Evolutionary conservation across 1,139 yeast genomes (phyloP).

Genomic region (Nadsonia commutata): DNA sequence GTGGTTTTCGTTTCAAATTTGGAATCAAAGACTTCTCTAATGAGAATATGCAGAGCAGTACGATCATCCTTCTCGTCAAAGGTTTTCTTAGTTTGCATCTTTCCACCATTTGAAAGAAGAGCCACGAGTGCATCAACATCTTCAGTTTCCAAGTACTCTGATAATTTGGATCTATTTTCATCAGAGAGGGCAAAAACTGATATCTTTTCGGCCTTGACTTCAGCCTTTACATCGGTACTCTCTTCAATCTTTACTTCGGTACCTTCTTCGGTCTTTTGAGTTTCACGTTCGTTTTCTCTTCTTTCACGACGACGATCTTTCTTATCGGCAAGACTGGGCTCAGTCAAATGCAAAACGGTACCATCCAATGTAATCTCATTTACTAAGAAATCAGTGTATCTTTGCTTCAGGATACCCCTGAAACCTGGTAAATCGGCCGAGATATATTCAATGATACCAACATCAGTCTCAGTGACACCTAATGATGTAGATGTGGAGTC

Average conservation of each 20-base stretch:
- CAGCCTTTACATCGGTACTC: conserved; percentile 6
- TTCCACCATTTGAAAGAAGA: conserved; percentile 43
- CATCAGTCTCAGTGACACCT: conserved; percentile 50
- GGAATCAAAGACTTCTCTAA: conserved; percentile 61
- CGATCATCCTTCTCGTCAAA: conserved; percentile 59
- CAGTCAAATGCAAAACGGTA: conserved; percentile 56
- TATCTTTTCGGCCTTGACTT: conserved; percentile 6
- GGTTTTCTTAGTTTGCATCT: conserved; percentile 41
- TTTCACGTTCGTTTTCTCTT: conserved; percentile 28
- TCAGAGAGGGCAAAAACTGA: conserved; percentile 7
- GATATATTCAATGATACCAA: conserved; percentile 67
- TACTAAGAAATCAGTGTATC: conserved; percentile 90
- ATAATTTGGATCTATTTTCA: conserved; percentile 26
- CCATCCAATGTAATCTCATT: conserved; percentile 66
- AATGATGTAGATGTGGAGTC: background rate
- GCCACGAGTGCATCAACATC: conserved; percentile 41
- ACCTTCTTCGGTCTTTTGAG: conserved; percentile 27
- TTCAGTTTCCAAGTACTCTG: conserved; percentile 41
- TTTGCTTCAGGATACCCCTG: conserved; percentile 63
- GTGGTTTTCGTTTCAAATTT: conserved; percentile 80
- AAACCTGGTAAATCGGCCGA: conserved; percentile 48
- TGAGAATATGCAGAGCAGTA: conserved; percentile 59
- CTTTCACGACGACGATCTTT: conserved; percentile 37
- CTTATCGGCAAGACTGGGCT: conserved; percentile 54
- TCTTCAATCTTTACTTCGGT: conserved; percentile 17